Evolutionary conservation across 768 basidiomycete species (phyloP).

Genomic region (Clitopilus passeckerianus): DNA sequence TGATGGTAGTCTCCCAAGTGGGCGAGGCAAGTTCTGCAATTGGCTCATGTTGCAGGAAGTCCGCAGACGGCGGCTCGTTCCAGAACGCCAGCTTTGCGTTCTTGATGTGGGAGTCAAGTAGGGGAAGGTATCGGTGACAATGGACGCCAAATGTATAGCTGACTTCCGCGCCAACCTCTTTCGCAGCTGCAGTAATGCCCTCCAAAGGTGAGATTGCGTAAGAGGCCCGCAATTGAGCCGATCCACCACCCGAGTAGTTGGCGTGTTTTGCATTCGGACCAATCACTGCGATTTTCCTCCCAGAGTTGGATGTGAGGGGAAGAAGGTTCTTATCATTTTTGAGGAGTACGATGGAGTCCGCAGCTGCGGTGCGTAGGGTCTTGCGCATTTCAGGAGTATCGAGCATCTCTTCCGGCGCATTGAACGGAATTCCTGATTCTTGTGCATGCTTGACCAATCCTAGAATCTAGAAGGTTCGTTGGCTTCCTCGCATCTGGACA

Average conservation of each 20-base stretch:
- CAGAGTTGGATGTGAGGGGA: slow-evolving; percentile 27
- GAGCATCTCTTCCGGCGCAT: slow-evolving; percentile 36
- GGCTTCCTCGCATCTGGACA: too few relatives aligned
- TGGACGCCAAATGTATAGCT: slow-evolving; percentile 38
- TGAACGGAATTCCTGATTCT: slow-evolving; percentile 50
- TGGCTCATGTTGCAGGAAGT: slow-evolving; percentile 21
- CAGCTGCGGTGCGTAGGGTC: slow-evolving; percentile 45
- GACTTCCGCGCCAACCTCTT: slow-evolving; percentile 40
- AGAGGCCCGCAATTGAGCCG: slow-evolving; percentile 44
- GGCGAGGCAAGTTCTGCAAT: slow-evolving; percentile 14
- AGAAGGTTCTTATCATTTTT: slow-evolving; percentile 53
- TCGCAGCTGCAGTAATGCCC: slow-evolving; percentile 40
- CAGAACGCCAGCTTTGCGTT: slow-evolving; percentile 32
- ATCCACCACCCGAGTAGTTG: slow-evolving; percentile 56
- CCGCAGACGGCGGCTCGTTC: slow-evolving; percentile 36
- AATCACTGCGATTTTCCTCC: slow-evolving; percentile 52
- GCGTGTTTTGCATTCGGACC: slow-evolving; percentile 56
- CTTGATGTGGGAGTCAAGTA: slow-evolving; percentile 43
- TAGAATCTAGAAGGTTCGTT: slow-evolving; percentile 30
- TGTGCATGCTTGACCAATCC: slow-evolving; percentile 41
- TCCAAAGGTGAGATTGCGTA: slow-evolving; percentile 55
- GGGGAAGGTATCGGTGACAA: slow-evolving; percentile 44
- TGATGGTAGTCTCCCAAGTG: slow-evolving; percentile 34
- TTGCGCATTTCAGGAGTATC: slow-evolving; percentile 43
- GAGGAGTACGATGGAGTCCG: slow-evolving; percentile 52